phyloP scores from a whole-genome alignment of 1,284 basidiomycete species.

The Leccinum huronense region DNA sequence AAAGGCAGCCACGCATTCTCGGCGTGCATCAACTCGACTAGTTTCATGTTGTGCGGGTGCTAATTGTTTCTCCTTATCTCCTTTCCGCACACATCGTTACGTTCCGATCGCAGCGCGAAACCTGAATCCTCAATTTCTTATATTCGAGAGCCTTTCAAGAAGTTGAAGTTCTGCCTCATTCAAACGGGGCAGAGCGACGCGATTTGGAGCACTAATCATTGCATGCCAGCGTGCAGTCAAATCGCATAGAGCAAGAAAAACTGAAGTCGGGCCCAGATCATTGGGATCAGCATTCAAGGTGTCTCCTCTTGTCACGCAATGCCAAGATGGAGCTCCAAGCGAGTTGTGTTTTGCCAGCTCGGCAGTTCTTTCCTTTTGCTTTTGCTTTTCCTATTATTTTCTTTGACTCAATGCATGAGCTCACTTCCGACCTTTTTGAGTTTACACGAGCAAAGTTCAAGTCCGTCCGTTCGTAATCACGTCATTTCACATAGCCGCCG shows the following conservation, averaged over 20 bases:
- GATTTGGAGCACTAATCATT: background rate
- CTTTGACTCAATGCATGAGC: background rate
- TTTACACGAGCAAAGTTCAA: constrained; percentile 30
- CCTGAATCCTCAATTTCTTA: background rate
- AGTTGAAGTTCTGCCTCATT: constrained; percentile 4
- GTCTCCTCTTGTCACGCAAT: background rate
- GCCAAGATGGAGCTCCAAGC: constrained; percentile 14
- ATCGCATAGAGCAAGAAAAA: constrained; percentile 2
- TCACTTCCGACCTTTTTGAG: constrained; percentile 19
- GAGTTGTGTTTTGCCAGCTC: constrained; percentile 13
- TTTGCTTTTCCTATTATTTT: background rate
- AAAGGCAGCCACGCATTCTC: constrained; percentile 28
- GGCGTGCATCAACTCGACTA: constrained; percentile 34
- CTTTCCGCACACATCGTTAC: constrained; percentile 21
- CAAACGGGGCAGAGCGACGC: constrained; percentile 10
- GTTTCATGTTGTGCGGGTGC: constrained; percentile 22
- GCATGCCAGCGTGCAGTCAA: background rate
- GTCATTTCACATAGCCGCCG: constrained; percentile 31
- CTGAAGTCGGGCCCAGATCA: constrained; percentile 10
- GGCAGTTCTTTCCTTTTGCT: constrained; percentile 14
- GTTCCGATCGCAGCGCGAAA: constrained; percentile 20
- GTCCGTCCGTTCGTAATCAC: constrained; percentile 26
- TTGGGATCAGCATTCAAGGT: constrained; percentile 5
- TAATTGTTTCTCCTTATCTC: constrained; percentile 30
- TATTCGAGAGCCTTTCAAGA: background rate